Conservation (phyloP, 2,329 filamentous ascomycete genomes). For the Aureobasidium sp. region DNA sequence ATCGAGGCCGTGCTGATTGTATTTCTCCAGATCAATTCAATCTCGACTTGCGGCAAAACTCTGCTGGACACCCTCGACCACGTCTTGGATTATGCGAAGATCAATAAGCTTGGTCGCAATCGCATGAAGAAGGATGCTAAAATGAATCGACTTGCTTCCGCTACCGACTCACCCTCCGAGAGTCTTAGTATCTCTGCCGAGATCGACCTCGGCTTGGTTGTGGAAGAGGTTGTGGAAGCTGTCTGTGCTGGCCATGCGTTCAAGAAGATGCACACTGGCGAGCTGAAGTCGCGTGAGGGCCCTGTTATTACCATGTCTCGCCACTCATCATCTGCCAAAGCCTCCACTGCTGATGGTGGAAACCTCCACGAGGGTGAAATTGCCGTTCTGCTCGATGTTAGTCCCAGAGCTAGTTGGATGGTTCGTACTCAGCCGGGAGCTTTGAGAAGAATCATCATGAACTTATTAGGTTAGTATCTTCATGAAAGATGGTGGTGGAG, state of each 20-base stretch:
- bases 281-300: background rate
- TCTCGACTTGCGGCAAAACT: conserved; percentile 40
- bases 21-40: conserved; percentile 29
- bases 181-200: conserved; percentile 10
- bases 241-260: conserved; percentile 34
- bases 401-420: conserved; percentile 30
- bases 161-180: conserved; percentile 3
- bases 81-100: conserved; percentile 35
- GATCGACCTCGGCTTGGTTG: conserved; percentile 5
- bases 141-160: background rate
- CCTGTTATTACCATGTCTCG: background rate
- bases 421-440: conserved; percentile 38
- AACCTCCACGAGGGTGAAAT: conserved; percentile 20
- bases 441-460: conserved; percentile 38
- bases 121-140: conserved; percentile 18
- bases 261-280: conserved; percentile 16
- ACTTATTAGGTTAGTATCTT: conserved; percentile 28
- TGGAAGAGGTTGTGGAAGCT: conserved; percentile 12
- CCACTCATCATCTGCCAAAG: background rate
- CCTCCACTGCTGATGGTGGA: background rate
- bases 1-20: no score
- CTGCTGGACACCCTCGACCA: conserved; percentile 37
- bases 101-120: conserved; percentile 27
- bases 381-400: conserved; percentile 37
- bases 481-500: no score